Evolutionary conservation across 1,284 basidiomycete species (phyloP).

Genomic region (Naganishia liquefaciens): DNA sequence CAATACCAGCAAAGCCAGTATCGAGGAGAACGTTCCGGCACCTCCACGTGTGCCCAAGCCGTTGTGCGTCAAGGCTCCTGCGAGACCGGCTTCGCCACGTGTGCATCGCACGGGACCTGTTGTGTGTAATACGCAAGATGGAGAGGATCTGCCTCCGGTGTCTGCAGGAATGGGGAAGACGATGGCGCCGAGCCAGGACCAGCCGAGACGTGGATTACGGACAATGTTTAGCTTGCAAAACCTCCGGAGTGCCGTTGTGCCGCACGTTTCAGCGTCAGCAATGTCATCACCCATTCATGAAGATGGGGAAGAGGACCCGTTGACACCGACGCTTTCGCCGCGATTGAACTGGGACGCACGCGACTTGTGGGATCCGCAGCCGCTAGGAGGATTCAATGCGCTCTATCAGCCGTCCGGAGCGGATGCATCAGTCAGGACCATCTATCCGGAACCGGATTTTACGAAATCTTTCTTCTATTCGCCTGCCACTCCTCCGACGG

Average conservation of each 20-base stretch:
- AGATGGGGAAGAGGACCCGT: constrained; percentile 2
- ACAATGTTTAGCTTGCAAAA: constrained; percentile 31
- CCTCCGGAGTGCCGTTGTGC: constrained; percentile 8
- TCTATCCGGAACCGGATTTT: constrained; percentile 42
- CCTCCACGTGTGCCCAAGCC: constrained; percentile 4
- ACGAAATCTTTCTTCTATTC: constrained; percentile 54
- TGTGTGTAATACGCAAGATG: constrained; percentile 50
- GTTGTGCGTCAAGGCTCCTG: constrained; percentile 9
- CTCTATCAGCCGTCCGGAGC: background rate
- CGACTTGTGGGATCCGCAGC: constrained; percentile 27
- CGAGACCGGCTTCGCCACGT: constrained; percentile 42
- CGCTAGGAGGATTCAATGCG: constrained; percentile 26
- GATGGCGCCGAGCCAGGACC: constrained; percentile 32
- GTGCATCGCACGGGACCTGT: constrained; percentile 44
- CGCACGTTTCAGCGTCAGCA: background rate
- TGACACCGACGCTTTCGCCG: constrained; percentile 29
- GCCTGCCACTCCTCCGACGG: constrained; percentile 47
- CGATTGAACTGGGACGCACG: constrained; percentile 32
- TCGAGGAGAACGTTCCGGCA: constrained; percentile 10
- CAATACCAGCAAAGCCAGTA: constrained; percentile 28
- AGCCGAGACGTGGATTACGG: constrained; percentile 26
- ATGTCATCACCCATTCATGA: constrained; percentile 3
- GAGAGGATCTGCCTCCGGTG: constrained; percentile 50
- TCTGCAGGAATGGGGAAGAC: constrained; percentile 20
- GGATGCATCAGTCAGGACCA: background rate